Percentiles rank a stretch among this genome's conserved stretches.
Evolutionary conservation across 106 monocot species (phyloP).

Genomic region (Iris macrosiphon): DNA sequence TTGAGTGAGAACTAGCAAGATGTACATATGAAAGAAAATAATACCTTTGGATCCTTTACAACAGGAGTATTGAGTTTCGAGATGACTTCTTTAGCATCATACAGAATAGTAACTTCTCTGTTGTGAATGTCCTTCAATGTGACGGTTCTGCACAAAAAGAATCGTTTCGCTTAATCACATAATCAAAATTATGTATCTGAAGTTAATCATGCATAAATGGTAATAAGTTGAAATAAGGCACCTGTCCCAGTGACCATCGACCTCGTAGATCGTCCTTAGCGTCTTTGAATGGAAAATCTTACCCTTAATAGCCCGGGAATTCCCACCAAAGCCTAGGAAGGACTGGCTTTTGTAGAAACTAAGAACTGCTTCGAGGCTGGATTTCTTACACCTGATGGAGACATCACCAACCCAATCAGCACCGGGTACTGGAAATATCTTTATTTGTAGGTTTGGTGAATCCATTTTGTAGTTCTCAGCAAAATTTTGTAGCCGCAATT

Average conservation of each 20-base stretch:
- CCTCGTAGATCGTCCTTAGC: constrained; percentile 47
- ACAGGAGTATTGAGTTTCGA: constrained; percentile 54
- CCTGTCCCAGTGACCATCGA: constrained; percentile 86
- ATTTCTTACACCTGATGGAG: constrained; percentile 52
- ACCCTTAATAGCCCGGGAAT: constrained; percentile 55
- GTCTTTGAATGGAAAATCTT: constrained; percentile 46
- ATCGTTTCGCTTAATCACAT: neutral
- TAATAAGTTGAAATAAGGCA: constrained; percentile 2
- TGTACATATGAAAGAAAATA: too few species aligned
- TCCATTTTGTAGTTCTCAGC: constrained; percentile 77
- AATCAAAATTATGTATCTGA: neutral
- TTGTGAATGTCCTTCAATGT: constrained; percentile 61
- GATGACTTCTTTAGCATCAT: constrained; percentile 69
- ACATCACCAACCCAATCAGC: constrained; percentile 69
- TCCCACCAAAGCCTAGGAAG: constrained; percentile 71
- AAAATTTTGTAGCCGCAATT: constrained; percentile 39
- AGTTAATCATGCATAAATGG: neutral
- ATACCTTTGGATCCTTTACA: constrained; percentile 56
- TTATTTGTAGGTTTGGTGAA: constrained; percentile 65
- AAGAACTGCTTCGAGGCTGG: constrained; percentile 59
- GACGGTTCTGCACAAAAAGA: constrained; percentile 26
- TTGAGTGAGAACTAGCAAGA: too few species aligned
- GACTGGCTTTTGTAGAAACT: constrained; percentile 43
- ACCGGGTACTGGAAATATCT: constrained; percentile 52
- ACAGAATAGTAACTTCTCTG: constrained; percentile 36